Percentiles rank a stretch among this genome's conserved stretches.
Conservation (phyloP, 2,329 filamentous ascomycete genomes). For the Ascochyta pisi region DNA sequence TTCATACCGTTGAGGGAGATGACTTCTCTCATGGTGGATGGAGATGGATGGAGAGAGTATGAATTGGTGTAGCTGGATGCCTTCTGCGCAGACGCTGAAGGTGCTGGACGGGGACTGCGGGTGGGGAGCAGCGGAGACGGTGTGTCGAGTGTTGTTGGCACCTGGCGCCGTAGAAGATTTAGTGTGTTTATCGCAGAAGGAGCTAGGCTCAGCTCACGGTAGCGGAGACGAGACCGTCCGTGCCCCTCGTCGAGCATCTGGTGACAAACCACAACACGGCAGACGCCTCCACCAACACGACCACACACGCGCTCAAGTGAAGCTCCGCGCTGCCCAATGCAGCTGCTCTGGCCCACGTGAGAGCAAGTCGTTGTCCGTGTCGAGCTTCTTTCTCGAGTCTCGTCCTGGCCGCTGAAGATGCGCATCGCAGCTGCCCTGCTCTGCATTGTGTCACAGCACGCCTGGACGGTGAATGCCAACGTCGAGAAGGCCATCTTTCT, state of each 20-base stretch:
- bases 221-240: constrained; percentile 9
- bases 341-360: constrained; percentile 24
- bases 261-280: constrained; percentile 11
- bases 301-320: constrained; percentile 4
- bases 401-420: constrained; percentile 41
- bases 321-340: constrained; percentile 19
- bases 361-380: constrained; percentile 9
- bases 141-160: constrained; percentile 34
- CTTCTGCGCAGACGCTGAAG: constrained; percentile 18
- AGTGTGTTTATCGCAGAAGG: constrained; percentile 20
- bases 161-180: constrained; percentile 16
- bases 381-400: neutral
- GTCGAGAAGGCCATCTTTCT: constrained; percentile 91
- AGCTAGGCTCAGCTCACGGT: constrained; percentile 8
- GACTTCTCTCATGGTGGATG: constrained; percentile 92
- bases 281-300: neutral
- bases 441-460: constrained; percentile 40
- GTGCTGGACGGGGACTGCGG: constrained; percentile 24
- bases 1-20: constrained; percentile 96
- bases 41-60: constrained; percentile 29
- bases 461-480: constrained; percentile 66
- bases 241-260: neutral
- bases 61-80: constrained; percentile 34
- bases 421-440: constrained; percentile 39
- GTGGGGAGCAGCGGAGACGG: constrained; percentile 29